A percentile compares a stretch with the other conserved stretches of the same genome.
Evolutionary conservation across 768 basidiomycete species (phyloP).

Genomic region (Multifurca ochricompacta): DNA sequence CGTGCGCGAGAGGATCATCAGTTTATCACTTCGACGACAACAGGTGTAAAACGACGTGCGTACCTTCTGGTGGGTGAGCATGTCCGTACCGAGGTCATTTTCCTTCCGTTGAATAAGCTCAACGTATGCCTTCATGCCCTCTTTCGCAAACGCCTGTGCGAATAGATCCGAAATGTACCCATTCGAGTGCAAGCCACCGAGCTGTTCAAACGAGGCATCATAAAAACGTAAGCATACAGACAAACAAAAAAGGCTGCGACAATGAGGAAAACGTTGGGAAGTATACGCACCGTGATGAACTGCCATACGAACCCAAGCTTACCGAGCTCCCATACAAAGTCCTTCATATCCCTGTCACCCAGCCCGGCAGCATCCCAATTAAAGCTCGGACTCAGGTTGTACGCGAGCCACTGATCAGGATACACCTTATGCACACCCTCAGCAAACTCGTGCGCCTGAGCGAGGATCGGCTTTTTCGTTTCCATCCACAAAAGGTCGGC

Average conservation of each 20-base stretch:
- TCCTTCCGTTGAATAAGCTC: conserved; percentile 90
- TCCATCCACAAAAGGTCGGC: conserved; percentile 95
- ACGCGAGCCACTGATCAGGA: conserved; percentile 93
- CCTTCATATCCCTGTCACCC: conserved; percentile 74
- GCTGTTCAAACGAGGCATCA: conserved; percentile 38
- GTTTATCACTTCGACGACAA: too few species aligned
- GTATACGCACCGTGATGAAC: conserved; percentile 83
- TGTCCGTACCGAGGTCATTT: conserved; percentile 89
- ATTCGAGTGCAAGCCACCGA: conserved; percentile 95
- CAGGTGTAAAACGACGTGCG: too few species aligned
- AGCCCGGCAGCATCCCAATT: conserved; percentile 95
- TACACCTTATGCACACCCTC: conserved; percentile 73
- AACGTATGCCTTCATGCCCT: conserved; percentile 99
- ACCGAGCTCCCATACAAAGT: conserved; percentile 87
- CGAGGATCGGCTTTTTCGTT: conserved; percentile 88
- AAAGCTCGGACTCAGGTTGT: conserved; percentile 91
- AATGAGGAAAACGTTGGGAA: background rate
- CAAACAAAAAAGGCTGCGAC: background rate
- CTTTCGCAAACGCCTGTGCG: conserved; percentile 79
- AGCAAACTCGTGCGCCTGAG: conserved; percentile 90
- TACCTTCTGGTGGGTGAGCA: conserved; percentile 95
- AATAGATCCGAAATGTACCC: conserved; percentile 94
- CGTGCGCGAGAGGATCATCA: conserved; percentile 22
- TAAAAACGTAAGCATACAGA: background rate
- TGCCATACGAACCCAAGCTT: conserved; percentile 98